Evolutionary conservation across 345 rosid species (phyloP), one percentile per base, ranked within the genome.

Genomic region (Euphorbia peplus): DNA sequence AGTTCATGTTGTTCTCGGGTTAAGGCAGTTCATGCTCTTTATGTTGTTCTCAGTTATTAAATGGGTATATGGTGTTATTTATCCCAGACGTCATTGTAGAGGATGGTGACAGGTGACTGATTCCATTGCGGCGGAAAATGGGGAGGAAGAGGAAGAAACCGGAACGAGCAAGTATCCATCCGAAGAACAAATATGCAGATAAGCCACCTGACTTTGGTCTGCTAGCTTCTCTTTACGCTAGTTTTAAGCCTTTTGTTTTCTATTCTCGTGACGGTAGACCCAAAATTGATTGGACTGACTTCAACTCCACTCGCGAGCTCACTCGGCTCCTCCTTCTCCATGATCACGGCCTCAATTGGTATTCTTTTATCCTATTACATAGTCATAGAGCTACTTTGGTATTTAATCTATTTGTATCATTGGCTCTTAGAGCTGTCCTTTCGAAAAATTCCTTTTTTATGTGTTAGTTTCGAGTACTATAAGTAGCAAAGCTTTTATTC

Each of bases 251-350:
- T 64, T 91, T 70, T 60, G 92, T 91, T 41, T 87, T 72, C 80
- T 85, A 80, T 80, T 75, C 86, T 60, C 82, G 85, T 32, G 85
- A 87, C 21, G 87, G 76, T 56, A 81, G 86, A 44, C 84, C 96
- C 62, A 85, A 84, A 64, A 88, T 95, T 64, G 87, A 95, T 64
- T 95, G 97, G 97, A 84, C 97, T 39, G 90, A 91, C 70, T 90
- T 85, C 84, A 85, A 90, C 74, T 88, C 97, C 32, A 87, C 93
- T 29, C 82, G 96, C 4, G 96, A 95, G 68, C 97, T 95, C 76
- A 91, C 95, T 16, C 89, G 96, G 41, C 66, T 76, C 81, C 81
- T 91, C 56, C 97, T 95, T 18, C 79, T 88, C 56, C 93, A 91
- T 55, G 96, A 90, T 63, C 90, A 90, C 15, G 78, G 70, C 63